Evolutionary conservation across 2,329 filamentous ascomycete species (phyloP).

Genomic region (Xylaria hypoxylon): DNA sequence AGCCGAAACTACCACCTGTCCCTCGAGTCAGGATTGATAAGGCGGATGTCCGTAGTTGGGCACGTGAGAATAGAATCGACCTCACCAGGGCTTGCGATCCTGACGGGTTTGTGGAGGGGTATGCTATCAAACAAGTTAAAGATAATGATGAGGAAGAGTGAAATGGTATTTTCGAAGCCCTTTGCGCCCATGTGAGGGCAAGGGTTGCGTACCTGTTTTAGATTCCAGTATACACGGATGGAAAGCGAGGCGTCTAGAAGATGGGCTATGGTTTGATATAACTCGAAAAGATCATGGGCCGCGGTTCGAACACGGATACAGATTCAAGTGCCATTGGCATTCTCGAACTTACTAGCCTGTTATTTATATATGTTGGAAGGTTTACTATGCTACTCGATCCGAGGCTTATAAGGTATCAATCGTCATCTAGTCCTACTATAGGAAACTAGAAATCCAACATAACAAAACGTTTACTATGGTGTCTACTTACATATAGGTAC

Average conservation of each 20-base stretch:
- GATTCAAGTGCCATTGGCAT: not conserved
- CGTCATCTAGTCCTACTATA: too few relatives aligned
- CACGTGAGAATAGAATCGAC: slow-evolving; percentile 69
- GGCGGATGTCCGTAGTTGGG: slow-evolving; percentile 73
- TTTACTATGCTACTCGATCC: not conserved
- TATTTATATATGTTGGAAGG: not conserved
- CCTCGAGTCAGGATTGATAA: slow-evolving; percentile 65
- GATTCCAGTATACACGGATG: not conserved
- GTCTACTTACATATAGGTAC: too few relatives aligned
- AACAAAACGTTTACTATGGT: too few relatives aligned
- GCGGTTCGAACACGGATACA: not conserved
- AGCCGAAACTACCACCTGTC: slow-evolving; percentile 46
- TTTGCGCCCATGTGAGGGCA: not conserved
- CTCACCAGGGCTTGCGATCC: slow-evolving; percentile 76
- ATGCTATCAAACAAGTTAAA: slow-evolving; percentile 62
- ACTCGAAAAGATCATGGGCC: not conserved
- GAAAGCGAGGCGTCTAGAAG: slow-evolving; percentile 27
- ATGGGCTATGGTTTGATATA: not conserved
- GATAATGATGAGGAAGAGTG: slow-evolving; percentile 43
- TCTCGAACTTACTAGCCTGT: not conserved
- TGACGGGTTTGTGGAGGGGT: slow-evolving; percentile 78
- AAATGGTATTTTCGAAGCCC: not conserved
- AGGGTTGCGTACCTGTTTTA: not conserved
- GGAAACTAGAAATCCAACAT: too few relatives aligned
- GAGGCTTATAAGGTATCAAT: not conserved